Evolutionary conservation across 768 basidiomycete species (phyloP), one percentile per base, ranked within the genome.

Genomic region (Wakefieldia striispora): DNA sequence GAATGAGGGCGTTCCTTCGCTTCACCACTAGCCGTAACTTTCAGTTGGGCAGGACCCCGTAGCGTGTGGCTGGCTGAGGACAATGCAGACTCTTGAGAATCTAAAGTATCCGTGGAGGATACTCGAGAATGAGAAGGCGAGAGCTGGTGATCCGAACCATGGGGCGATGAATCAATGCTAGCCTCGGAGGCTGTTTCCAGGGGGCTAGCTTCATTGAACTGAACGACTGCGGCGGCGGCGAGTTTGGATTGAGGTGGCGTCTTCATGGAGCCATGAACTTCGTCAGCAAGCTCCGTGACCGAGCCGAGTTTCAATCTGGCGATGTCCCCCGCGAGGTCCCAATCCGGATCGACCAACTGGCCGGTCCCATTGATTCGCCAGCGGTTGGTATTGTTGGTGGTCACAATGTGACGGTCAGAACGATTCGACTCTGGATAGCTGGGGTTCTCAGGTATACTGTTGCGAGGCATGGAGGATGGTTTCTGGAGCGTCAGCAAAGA

Each of bases 1-100:
- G 88, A 90, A 63, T 86, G 88, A 14, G 88, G 88, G 46, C 88
- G 79, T 63, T 88, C 88, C 64, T 86, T 85, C 41, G 80, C 72
- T 62, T 89, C 86, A 47, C 69, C 69, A 46, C 74, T 56, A 39
- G 75, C 69, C 33, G 71, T 74, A 35, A 75, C 69, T 67, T 84
- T 86, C 57, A 82, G 68, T 51, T 80, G 74, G 44, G 75, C 72
- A 50, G 74, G 75, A 29, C 72, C 76, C 47, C 83, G 74, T 59
- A 86, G 69, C 26, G 78, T 78, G 63, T 82, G 82, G 58, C 80
- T 80, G 39, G 71, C 72, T 41, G 72, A 71, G 46, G 80, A 82
- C 45, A 73, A 62, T 16, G 59, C 69, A 43, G 83, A 82, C 49
- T 78, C 78, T 52, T 80, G 84, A 48, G 81, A 80, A 42, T 76